Percentiles rank a stretch among this genome's conserved stretches.
Conservation (phyloP, 441 rosid species). For the Eruca vesicaria region DNA sequence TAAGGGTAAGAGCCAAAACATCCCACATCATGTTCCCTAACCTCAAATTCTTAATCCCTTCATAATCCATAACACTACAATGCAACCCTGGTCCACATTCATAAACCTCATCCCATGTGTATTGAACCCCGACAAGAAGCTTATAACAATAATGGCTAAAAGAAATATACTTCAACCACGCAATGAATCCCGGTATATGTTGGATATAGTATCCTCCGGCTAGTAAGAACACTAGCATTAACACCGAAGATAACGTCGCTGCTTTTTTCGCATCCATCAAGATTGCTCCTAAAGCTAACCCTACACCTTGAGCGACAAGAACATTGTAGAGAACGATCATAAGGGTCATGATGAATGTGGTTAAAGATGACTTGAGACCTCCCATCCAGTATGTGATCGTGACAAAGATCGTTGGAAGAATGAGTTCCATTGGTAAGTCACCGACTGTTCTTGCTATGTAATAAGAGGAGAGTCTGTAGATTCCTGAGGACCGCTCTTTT, state of each 20-base stretch:
- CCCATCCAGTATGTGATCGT: constrained; percentile 93
- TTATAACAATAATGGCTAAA: constrained; percentile 85
- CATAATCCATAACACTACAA: too few species aligned
- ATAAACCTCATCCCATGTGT: too few species aligned
- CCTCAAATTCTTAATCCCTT: constrained; percentile 22
- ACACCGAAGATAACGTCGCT: constrained; percentile 74
- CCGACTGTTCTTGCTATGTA: constrained; percentile 71
- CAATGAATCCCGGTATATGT: constrained; percentile 72
- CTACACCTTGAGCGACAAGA: constrained; percentile 82
- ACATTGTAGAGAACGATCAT: constrained; percentile 67
- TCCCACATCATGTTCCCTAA: constrained; percentile 54
- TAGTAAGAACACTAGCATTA: constrained; percentile 75
- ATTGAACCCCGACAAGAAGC: constrained; percentile 59
- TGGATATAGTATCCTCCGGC: constrained; percentile 92
- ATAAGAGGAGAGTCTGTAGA: constrained; percentile 88
- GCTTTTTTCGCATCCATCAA: constrained; percentile 81
- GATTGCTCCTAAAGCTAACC: constrained; percentile 82
- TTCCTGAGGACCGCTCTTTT: constrained; percentile 82
- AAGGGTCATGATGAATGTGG: constrained; percentile 64
- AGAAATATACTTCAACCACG: constrained; percentile 84
- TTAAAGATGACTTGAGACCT: constrained; percentile 73
- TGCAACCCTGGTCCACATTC: constrained; percentile 27
- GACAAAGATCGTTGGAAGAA: constrained; percentile 78
- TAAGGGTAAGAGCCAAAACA: constrained; percentile 57
- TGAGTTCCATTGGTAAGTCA: constrained; percentile 92